Percentiles rank a stretch among this genome's conserved stretches.
Conservation (phyloP, 805 yeast species). For the Metschnikowia dekortorum region DNA sequence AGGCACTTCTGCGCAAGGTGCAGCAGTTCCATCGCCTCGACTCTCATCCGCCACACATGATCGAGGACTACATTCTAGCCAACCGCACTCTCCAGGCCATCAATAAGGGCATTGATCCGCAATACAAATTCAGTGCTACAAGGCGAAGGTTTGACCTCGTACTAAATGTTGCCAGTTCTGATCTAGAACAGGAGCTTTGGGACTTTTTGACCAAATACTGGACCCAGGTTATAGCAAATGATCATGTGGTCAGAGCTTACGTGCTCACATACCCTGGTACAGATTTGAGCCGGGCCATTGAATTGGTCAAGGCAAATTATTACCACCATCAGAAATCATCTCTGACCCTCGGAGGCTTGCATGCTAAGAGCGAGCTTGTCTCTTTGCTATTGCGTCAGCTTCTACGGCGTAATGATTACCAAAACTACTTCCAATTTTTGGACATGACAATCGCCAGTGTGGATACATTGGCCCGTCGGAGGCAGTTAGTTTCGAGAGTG, state of each 20-base stretch:
- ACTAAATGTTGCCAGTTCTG: conserved; percentile 10
- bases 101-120: conserved; percentile 5
- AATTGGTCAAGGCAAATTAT: conserved; percentile 10
- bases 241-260: conserved; percentile 10
- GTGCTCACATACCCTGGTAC: conserved; percentile 4
- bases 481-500: background rate
- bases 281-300: conserved; percentile 8
- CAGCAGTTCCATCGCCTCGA: conserved; percentile 4
- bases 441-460: conserved; percentile 9
- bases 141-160: conserved; percentile 4
- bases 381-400: conserved; percentile 10
- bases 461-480: background rate
- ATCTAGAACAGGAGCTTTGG: conserved; percentile 16
- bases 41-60: conserved; percentile 3
- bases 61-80: conserved; percentile 15
- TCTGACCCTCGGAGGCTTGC: background rate
- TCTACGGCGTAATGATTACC: conserved; percentile 11
- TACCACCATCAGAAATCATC: background rate
- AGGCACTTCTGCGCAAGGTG: conserved; percentile 10
- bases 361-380: conserved; percentile 1
- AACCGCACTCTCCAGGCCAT: conserved; percentile 12
- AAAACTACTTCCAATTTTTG: conserved; percentile 13
- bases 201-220: conserved; percentile 11
- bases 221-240: conserved; percentile 7
- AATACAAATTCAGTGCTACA: background rate